Percentiles rank a stretch among this genome's conserved stretches.
phyloP scores from a whole-genome alignment of 257 asterid genomes.

The Gentiana macrophylla region DNA sequence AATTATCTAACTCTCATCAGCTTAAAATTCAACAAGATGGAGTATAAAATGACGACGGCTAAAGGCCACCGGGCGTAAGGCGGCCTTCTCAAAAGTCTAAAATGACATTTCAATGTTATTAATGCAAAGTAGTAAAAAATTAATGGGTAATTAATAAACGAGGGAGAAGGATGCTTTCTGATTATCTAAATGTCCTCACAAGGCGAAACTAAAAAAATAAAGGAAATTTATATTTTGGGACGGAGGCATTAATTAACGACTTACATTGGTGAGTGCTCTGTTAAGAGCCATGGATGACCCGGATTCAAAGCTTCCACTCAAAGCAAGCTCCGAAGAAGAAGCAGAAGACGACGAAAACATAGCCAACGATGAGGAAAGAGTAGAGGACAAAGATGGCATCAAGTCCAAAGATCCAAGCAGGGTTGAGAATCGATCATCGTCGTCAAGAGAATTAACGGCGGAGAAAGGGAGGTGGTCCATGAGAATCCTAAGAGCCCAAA shows the following conservation, averaged over 20 bases:
- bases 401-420: constrained; percentile 1
- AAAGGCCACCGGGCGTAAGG: too few relatives aligned
- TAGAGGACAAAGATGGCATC: background rate
- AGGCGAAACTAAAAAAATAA: too few relatives aligned
- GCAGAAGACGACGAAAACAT: background rate
- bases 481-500: constrained; percentile 20
- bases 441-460: background rate
- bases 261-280: constrained; percentile 24
- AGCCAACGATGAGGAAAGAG: background rate
- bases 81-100: too few relatives aligned
- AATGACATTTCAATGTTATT: too few relatives aligned
- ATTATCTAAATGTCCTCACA: too few relatives aligned
- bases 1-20: too few relatives aligned
- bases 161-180: too few relatives aligned
- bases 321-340: constrained; percentile 11
- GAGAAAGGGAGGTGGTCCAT: constrained; percentile 24
- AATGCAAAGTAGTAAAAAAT: too few relatives aligned
- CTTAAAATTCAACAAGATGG: too few relatives aligned
- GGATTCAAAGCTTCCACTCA: constrained; percentile 8
- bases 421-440: background rate
- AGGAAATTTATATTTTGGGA: too few relatives aligned
- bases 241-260: background rate
- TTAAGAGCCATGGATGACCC: constrained; percentile 21
- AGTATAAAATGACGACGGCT: too few relatives aligned
- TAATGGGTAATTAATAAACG: too few relatives aligned